Conservation (phyloP, 441 rosid species). For the Geranium incanum region DNA sequence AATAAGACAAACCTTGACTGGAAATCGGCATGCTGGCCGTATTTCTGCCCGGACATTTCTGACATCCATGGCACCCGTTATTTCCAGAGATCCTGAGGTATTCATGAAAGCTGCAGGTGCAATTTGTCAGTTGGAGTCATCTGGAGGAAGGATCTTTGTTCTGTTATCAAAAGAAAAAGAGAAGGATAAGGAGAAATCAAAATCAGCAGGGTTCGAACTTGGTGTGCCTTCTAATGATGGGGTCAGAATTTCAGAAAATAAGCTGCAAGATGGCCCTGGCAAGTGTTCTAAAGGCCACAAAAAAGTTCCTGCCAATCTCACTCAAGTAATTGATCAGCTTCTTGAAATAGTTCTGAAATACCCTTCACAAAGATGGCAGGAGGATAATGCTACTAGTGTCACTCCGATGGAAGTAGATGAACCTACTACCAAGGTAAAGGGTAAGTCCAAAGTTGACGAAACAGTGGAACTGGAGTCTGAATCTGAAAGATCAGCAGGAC, state of each 20-base stretch:
- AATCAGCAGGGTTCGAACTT: conserved; percentile 49
- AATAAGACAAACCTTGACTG: conserved; percentile 74
- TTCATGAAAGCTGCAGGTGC: conserved; percentile 83
- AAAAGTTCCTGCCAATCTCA: conserved; percentile 68
- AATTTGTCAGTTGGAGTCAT: conserved; percentile 83
- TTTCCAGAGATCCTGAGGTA: conserved; percentile 80
- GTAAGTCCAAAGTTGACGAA: conserved; percentile 83
- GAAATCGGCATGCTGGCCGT: conserved; percentile 68
- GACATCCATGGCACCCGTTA: conserved; percentile 84
- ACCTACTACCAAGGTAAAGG: conserved; percentile 72
- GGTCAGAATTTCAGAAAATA: conserved; percentile 61
- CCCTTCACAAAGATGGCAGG: conserved; percentile 49
- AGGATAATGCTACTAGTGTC: conserved; percentile 37
- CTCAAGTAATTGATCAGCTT: conserved; percentile 92
- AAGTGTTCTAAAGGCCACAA: conserved; percentile 80
- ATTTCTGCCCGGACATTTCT: conserved; percentile 58
- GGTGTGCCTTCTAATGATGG: conserved; percentile 54
- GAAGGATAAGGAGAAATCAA: conserved; percentile 60
- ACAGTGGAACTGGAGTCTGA: conserved; percentile 50
- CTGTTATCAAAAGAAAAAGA: conserved; percentile 77
- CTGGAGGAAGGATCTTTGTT: conserved; percentile 76
- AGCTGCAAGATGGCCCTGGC: conserved; percentile 66
- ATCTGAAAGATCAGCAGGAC: conserved; percentile 75
- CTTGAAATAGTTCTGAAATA: conserved; percentile 79
- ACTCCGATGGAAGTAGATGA: conserved; percentile 82